These are phyloP conservation scores for Kalanchoe fedtschenkoi DNA, from an alignment of 164 flowering plant species.

Conservation along the genomic window DNA sequence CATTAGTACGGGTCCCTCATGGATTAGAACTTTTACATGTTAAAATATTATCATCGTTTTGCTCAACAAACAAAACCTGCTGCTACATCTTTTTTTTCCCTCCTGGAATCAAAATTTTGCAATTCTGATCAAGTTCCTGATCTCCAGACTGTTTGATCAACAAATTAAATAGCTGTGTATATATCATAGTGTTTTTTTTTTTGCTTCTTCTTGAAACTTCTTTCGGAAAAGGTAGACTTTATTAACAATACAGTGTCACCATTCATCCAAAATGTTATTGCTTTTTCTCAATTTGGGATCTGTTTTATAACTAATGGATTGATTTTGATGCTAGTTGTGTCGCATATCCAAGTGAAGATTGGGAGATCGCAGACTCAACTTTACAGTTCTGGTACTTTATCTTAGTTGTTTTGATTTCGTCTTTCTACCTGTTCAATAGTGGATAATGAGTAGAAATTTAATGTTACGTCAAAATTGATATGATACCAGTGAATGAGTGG, in stretches of 20 bases:
- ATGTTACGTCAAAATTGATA: not conserved
- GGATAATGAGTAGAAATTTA: not conserved
- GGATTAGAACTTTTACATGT: no score
- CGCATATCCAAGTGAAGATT: slow-evolving; percentile 82
- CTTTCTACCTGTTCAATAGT: not conserved
- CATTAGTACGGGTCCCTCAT: not conserved
- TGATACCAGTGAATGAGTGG: not conserved
- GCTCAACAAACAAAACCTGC: not conserved
- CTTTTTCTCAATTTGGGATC: not conserved
- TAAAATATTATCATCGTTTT: not conserved
- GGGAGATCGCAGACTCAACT: slow-evolving; percentile 97
- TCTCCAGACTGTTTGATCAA: not conserved
- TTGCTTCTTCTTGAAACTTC: not conserved
- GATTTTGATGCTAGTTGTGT: slow-evolving; percentile 59
- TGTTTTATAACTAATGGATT: slow-evolving; percentile 10
- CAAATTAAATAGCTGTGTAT: not conserved
- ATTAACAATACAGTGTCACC: not conserved
- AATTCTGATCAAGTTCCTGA: no score
- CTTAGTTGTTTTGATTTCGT: not conserved
- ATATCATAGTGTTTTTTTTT: not conserved
- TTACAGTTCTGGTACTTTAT: slow-evolving; percentile 74
- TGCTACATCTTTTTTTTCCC: no score
- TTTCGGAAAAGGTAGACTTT: not conserved
- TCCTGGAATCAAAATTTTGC: no score
- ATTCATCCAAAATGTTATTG: not conserved